Percentiles rank a stretch among this genome's conserved stretches.
phyloP scores from a whole-genome alignment of 371 early-diverging fungal genomes.

The Caulochytrium protostelioides region DNA sequence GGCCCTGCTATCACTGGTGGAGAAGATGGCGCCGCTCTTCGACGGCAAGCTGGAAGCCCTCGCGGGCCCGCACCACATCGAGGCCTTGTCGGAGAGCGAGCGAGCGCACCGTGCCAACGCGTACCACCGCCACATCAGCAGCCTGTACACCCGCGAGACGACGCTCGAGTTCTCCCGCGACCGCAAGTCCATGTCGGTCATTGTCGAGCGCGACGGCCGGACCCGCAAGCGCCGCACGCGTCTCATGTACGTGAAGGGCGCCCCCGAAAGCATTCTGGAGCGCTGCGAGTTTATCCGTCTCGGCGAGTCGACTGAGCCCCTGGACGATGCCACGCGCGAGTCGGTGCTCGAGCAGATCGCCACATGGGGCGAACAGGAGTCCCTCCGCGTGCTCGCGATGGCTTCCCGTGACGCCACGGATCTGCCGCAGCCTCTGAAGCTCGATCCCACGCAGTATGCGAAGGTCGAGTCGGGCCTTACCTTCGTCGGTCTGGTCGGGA shows the following conservation, averaged over 20 bases:
- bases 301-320: constrained; percentile 27
- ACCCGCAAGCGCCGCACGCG: constrained; percentile 1
- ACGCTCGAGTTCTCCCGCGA: constrained; percentile 88
- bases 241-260: constrained; percentile 66
- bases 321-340: constrained; percentile 44
- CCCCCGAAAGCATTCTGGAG: constrained; percentile 79
- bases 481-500: constrained; percentile 79
- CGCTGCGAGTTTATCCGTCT: constrained; percentile 52
- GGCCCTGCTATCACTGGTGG: constrained; percentile 78
- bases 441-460: constrained; percentile 39
- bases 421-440: constrained; percentile 12
- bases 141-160: constrained; percentile 26
- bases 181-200: constrained; percentile 88
- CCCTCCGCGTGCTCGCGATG: constrained; percentile 70
- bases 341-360: constrained; percentile 40
- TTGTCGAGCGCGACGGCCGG: constrained; percentile 24
- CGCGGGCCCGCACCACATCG: constrained; percentile 17
- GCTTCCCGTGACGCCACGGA: constrained; percentile 50
- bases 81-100: constrained; percentile 35
- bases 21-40: no score
- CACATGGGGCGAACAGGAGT: constrained; percentile 50
- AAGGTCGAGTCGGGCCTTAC: constrained; percentile 49
- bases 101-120: constrained; percentile 7
- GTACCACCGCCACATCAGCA: constrained; percentile 35
- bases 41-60: no score